Conservation (phyloP, 2,329 filamentous ascomycete species). For the Colletotrichum acutatum region DNA sequence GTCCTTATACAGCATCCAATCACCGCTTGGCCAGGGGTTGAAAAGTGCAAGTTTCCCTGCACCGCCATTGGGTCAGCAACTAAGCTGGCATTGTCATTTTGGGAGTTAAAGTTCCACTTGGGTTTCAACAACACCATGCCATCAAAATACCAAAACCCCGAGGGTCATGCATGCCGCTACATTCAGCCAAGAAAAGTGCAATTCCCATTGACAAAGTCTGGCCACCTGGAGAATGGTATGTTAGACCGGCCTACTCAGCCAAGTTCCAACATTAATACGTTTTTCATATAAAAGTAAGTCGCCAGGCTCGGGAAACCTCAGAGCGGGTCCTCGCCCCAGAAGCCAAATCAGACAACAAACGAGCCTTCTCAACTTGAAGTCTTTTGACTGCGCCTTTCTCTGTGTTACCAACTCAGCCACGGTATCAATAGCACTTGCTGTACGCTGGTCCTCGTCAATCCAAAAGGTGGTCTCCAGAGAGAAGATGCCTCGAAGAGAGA, state of each 20-base stretch:
- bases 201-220: too few species aligned
- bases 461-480: too few species aligned
- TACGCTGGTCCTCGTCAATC: too few species aligned
- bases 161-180: not conserved
- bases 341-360: not conserved
- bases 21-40: not conserved
- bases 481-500: too few species aligned
- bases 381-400: not conserved
- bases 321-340: not conserved
- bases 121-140: not conserved
- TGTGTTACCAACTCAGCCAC: not conserved
- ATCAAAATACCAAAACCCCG: not conserved
- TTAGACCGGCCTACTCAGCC: not conserved
- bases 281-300: slow-evolving; percentile 14
- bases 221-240: not conserved
- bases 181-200: not conserved
- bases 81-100: not conserved
- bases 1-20: slow-evolving; percentile 8
- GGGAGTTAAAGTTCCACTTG: not conserved
- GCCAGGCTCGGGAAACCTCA: not conserved
- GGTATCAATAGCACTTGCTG: not conserved
- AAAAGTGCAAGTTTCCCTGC: not conserved
- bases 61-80: not conserved
- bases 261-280: not conserved
- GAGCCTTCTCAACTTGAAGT: not conserved